These are phyloP conservation scores for Penicillium atrosanguineum DNA, from an alignment of 495 filamentous ascomycete genomes.

Conservation along the genomic window DNA sequence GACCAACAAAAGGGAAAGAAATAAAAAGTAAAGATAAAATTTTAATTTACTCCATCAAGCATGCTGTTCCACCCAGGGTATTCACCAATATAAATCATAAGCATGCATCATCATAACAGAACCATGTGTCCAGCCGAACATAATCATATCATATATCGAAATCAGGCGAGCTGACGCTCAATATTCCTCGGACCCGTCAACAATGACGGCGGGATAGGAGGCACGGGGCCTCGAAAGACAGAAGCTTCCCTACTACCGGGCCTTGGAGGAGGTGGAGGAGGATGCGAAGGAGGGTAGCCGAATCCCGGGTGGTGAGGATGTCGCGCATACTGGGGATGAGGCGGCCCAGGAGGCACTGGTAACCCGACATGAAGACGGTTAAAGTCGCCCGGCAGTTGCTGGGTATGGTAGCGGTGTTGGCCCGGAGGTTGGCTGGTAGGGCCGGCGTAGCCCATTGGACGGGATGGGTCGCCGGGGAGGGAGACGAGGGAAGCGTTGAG, in stretches of 20 bases:
- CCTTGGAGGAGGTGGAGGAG: constrained; percentile 18
- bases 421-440: constrained; percentile 7
- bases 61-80: neutral
- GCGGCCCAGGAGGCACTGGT: constrained; percentile 5
- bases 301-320: constrained; percentile 15
- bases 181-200: constrained; percentile 38
- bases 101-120: neutral
- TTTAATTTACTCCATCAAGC: neutral
- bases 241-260: constrained; percentile 20
- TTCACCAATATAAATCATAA: neutral
- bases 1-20: neutral
- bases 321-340: constrained; percentile 9
- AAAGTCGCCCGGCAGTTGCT: constrained; percentile 39
- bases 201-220: constrained; percentile 32
- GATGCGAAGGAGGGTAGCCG: constrained; percentile 15
- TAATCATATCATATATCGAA: neutral
- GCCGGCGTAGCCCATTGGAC: constrained; percentile 23
- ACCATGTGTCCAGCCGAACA: neutral
- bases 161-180: constrained; percentile 42
- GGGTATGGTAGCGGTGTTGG: constrained; percentile 22
- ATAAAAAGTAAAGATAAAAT: neutral
- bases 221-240: constrained; percentile 17
- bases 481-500: constrained; percentile 49
- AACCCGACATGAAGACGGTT: constrained; percentile 17
- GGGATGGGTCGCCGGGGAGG: constrained; percentile 36